Evolutionary conservation across 192 early-diverging fungal genomes (phyloP), one percentile per base, ranked within the genome.

Genomic region (Linnemannia elongata): DNA sequence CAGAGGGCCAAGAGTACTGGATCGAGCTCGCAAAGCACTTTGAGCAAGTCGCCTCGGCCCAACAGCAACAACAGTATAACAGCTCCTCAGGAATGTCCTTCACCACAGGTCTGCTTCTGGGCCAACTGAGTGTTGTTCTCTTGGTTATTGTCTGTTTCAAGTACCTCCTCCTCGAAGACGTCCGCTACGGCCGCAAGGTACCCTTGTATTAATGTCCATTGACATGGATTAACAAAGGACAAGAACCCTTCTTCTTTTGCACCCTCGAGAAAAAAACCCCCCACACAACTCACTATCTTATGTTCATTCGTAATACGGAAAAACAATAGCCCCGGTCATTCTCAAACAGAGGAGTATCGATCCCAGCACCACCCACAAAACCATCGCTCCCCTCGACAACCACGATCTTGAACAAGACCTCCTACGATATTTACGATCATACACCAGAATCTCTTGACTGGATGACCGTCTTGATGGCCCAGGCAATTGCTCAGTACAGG

Each of bases 391-490:
- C 92, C 27, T 92, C 95, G 30, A 88, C 88, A 20, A 87, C 90
- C 12, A 75, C 83, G 17, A 92, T 93, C 71, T 79, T 92, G 55
- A 91, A 93, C 17, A 93, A 92, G 60, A 93, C 90, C 17, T 88
- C 91, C 30, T 92, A 94, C 74, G 92, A 94, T 72, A 69, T 91
- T 30, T 75, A 90, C 35, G 88, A 91, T 63, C 92, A 92, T 45
- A 78, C 88, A 24, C 90, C 92, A 1, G 97, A 97, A 83, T 92
- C 94, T 30, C 92, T 93, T 38, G 96, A 96, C 52, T 97, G 97
- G 97, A 88, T 97, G 52, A 97, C 96, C 80, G 95, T 97, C 4
- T 63, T 97, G 38, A 49, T 96, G 30, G 97, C 94, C 15, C 96
- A 97, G 82, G 89, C 93, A 4, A 94, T 97, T 68, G 89, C 93